Evolutionary conservation across 495 filamentous ascomycete species (phyloP).

Genomic region (Lentithecium fluviatile): DNA sequence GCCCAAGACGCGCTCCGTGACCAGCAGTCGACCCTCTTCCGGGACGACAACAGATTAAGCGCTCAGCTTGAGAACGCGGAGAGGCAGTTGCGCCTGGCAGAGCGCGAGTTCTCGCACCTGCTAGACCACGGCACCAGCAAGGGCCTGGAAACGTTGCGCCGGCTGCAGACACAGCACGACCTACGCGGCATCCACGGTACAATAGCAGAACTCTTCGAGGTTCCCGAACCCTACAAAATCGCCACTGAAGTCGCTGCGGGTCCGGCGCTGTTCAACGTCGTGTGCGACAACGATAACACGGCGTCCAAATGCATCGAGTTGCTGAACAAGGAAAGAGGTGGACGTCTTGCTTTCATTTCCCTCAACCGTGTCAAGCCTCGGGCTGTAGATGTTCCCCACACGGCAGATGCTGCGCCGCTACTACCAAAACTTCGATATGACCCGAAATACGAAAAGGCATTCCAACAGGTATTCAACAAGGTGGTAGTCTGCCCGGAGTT

Average conservation of each 20-base stretch:
- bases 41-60: conserved; percentile 83
- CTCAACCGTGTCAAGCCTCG: conserved; percentile 72
- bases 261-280: conserved; percentile 90
- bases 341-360: conserved; percentile 95
- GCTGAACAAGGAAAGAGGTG: conserved; percentile 73
- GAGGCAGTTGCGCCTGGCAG: conserved; percentile 70
- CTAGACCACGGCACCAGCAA: conserved; percentile 87
- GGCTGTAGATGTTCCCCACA: conserved; percentile 71
- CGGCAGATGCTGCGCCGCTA: conserved; percentile 82
- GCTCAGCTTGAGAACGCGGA: conserved; percentile 72
- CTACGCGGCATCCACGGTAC: conserved; percentile 91
- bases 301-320: conserved; percentile 76
- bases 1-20: conserved; percentile 76
- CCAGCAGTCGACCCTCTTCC: conserved; percentile 83
- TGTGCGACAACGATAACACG: conserved; percentile 89
- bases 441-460: conserved; percentile 72
- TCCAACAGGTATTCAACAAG: conserved; percentile 92
- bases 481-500: conserved; percentile 92
- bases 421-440: conserved; percentile 84
- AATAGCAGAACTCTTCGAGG: conserved; percentile 83
- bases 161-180: conserved; percentile 71
- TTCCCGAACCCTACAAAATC: conserved; percentile 79
- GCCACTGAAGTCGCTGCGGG: conserved; percentile 93
- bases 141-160: conserved; percentile 77
- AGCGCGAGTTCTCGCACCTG: conserved; percentile 71